phyloP scores from a whole-genome alignment of 306 rosid species.

The Cucumis melo region DNA sequence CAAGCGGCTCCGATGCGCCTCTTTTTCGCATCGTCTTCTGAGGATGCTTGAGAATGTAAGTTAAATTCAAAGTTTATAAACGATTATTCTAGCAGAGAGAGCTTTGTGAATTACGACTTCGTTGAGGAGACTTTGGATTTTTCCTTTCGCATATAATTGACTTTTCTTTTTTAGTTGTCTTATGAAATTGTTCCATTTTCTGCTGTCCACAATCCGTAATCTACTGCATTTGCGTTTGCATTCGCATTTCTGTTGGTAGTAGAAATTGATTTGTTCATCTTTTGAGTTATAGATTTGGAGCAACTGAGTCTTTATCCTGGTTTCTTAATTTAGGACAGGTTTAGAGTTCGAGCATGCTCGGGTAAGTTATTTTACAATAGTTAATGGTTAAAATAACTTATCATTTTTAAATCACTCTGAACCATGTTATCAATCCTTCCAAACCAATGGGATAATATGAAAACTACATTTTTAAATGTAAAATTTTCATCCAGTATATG shows the following conservation, averaged over 20 bases:
- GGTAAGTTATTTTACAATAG: too few species aligned
- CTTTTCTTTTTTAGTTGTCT: not conserved
- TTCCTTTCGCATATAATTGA: not conserved
- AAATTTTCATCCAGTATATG: too few species aligned
- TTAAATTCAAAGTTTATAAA: not conserved
- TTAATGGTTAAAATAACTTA: too few species aligned
- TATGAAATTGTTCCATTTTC: not conserved
- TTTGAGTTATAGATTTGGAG: not conserved
- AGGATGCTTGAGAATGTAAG: conserved; percentile 3
- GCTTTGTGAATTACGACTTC: not conserved
- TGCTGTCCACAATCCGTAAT: not conserved
- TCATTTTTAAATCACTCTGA: too few species aligned
- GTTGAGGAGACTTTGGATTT: not conserved
- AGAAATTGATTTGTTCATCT: not conserved
- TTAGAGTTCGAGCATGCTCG: too few species aligned
- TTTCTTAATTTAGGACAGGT: not conserved
- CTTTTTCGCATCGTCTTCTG: conserved; percentile 83
- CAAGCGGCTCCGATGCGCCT: conserved; percentile 60
- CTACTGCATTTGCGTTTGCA: not conserved
- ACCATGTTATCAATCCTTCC: too few species aligned
- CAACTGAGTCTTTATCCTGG: not conserved
- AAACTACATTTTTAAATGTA: too few species aligned
- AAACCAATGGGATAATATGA: too few species aligned
- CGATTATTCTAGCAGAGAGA: not conserved
- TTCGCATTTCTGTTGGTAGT: not conserved